Base-by-base conservation (phyloP, 2,329 filamentous ascomycete species). In the Pseudogymnoascus sp. region DNA sequence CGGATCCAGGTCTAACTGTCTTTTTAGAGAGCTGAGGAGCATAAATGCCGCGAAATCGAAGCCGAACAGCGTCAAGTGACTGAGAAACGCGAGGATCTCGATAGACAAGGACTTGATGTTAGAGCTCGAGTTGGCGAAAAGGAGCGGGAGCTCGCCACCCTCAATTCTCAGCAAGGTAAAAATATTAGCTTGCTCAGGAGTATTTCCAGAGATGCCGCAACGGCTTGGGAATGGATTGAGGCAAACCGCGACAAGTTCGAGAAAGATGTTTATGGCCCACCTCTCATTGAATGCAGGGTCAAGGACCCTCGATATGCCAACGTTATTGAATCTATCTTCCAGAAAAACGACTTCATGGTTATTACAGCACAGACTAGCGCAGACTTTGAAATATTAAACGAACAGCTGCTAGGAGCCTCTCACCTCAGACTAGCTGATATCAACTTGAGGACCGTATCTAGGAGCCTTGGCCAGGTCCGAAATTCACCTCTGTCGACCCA, bases 161-260 rank as follows among this genome's bases (percentile, higher is more conserved):
- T 96, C 12, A 81, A 90, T 58, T 93, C 90, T 1, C 84, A 89
- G 67, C 80, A 86, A 63, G 92, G 92, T 5, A 88, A 89, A 69
- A 87, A 90, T 66, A 77, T 88, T 61, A 83, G 76, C 57, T 84
- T 87, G 65, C 80, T 99, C 60, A 78, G 78, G 59, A 78, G 71
- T 5, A 14, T 81, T 0, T 88, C 86, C 9, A 71, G 71, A 0
- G 89, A 97, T 61, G 84, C 88, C 2, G 81, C 82, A 9, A 77
- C 71, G 65, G 91, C 86, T 2, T 96, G 90, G 86, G 79, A 86
- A 41, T 99, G 93, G 92, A 81, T 97, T 59, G 82, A 90, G 69
- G 73, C 84, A 2, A 85, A 99, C 70, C 81, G 81, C 63, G 71
- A 80, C 57, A 70, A 75, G 43, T 87, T 90, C 64, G 79, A 84